phyloP scores from a whole-genome alignment of 805 yeast genomes.

The Metschnikowia santaceciliae region DNA sequence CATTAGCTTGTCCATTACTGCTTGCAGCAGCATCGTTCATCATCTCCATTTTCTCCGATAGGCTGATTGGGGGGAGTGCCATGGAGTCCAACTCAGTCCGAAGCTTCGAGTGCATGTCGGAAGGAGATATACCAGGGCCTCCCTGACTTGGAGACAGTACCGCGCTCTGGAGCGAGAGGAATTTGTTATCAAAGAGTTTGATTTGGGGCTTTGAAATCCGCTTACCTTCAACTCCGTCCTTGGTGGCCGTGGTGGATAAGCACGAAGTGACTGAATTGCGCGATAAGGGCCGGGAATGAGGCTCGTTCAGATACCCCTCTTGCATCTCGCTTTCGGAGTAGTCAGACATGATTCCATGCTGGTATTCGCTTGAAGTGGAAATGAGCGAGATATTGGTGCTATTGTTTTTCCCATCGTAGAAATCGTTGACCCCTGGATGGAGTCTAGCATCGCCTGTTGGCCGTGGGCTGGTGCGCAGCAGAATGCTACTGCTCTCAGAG shows the following conservation, averaged over 20 bases:
- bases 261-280: conserved; percentile 63
- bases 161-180: not conserved
- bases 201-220: conserved; percentile 37
- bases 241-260: conserved; percentile 68
- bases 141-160: not conserved
- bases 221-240: conserved; percentile 69
- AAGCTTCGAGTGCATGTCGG: not conserved
- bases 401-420: not conserved
- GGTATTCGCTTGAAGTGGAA: conserved; percentile 27
- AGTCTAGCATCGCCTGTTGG: not conserved
- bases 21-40: conserved; percentile 20
- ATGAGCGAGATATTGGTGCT: conserved; percentile 25
- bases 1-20: not conserved
- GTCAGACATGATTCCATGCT: conserved; percentile 12
- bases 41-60: conserved; percentile 42
- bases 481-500: not conserved
- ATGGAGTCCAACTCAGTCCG: conserved; percentile 9
- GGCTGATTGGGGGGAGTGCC: conserved; percentile 37
- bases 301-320: conserved; percentile 15
- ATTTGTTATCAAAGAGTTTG: not conserved
- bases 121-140: not conserved
- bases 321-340: conserved; percentile 7
- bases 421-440: not conserved
- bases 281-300: conserved; percentile 53
- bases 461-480: conserved; percentile 2